Percentiles rank a stretch among this genome's conserved stretches.
These are phyloP conservation scores for Metschnikowia similis DNA, from an alignment of 805 yeast genomes.

Conservation along the genomic window DNA sequence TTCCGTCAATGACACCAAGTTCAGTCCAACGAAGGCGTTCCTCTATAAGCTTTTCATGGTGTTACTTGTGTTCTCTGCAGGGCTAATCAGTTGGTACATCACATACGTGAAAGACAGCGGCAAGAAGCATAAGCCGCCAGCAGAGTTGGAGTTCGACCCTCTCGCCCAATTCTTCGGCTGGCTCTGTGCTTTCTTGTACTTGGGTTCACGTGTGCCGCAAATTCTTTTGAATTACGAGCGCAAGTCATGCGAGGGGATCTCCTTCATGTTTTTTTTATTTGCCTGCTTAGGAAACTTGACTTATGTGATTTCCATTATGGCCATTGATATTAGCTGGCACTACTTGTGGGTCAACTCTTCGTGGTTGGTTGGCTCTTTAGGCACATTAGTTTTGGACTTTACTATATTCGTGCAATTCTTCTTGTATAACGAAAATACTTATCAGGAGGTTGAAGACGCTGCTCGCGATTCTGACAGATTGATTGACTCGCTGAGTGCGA, in stretches of 20 bases:
- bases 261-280: conserved; percentile 87
- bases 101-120: conserved; percentile 47
- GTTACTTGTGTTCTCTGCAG: conserved; percentile 64
- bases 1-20: conserved; percentile 11
- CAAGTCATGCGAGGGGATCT: conserved; percentile 92
- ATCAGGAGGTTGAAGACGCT: conserved; percentile 3
- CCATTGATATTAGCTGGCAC: conserved; percentile 63
- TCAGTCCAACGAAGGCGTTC: conserved; percentile 20
- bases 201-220: conserved; percentile 93
- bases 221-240: conserved; percentile 78
- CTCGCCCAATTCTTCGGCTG: conserved; percentile 87
- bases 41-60: conserved; percentile 50
- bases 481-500: conserved; percentile 6
- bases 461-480: conserved; percentile 11
- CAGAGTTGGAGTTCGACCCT: conserved; percentile 58
- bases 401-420: conserved; percentile 84
- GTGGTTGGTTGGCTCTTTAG: conserved; percentile 90
- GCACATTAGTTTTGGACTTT: conserved; percentile 80
- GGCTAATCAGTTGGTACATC: conserved; percentile 83
- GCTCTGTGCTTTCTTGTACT: conserved; percentile 66
- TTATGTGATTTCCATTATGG: conserved; percentile 79
- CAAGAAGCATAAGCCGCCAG: conserved; percentile 27
- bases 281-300: conserved; percentile 94
- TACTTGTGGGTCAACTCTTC: conserved; percentile 80
- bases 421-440: conserved; percentile 49